phyloP scores from a whole-genome alignment of 1,284 basidiomycete species.

The Lignosus rhinocerotis region DNA sequence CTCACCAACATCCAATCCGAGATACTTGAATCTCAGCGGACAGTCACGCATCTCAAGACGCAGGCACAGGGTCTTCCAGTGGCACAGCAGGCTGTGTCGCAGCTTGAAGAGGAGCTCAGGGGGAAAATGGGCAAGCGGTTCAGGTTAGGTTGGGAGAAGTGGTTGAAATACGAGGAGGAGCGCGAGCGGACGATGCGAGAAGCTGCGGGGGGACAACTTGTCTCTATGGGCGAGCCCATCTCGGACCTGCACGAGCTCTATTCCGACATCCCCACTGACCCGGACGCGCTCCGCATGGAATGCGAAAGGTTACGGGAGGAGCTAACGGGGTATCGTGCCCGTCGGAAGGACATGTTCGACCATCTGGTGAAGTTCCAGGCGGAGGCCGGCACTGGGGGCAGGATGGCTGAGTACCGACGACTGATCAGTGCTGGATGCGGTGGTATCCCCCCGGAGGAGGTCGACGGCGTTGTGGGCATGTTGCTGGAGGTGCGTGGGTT shows the following conservation, averaged over 20 bases:
- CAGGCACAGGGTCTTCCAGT: constrained; percentile 73
- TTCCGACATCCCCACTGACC: constrained; percentile 55
- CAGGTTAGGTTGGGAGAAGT: constrained; percentile 88
- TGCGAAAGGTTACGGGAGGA: constrained; percentile 67
- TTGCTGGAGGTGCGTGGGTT: constrained; percentile 69
- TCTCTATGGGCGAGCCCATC: constrained; percentile 56
- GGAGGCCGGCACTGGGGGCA: constrained; percentile 85
- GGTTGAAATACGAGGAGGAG: constrained; percentile 83
- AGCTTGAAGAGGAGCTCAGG: constrained; percentile 68
- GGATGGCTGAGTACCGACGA: constrained; percentile 85
- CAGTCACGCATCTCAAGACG: constrained; percentile 68
- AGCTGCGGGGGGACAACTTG: constrained; percentile 52
- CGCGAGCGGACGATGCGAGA: constrained; percentile 69
- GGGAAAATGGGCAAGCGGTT: constrained; percentile 81
- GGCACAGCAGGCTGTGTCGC: constrained; percentile 58
- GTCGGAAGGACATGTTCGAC: constrained; percentile 71
- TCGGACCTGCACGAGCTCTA: constrained; percentile 63
- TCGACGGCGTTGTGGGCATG: constrained; percentile 83
- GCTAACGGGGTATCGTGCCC: constrained; percentile 62
- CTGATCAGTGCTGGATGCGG: constrained; percentile 88
- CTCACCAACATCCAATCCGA: constrained; percentile 89
- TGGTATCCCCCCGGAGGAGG: constrained; percentile 81
- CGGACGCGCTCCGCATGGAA: constrained; percentile 55
- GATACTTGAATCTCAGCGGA: constrained; percentile 84
- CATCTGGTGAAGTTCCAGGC: constrained; percentile 80